Conservation (phyloP, 371 early-diverging fungal species). For the Mucor irregularis region DNA sequence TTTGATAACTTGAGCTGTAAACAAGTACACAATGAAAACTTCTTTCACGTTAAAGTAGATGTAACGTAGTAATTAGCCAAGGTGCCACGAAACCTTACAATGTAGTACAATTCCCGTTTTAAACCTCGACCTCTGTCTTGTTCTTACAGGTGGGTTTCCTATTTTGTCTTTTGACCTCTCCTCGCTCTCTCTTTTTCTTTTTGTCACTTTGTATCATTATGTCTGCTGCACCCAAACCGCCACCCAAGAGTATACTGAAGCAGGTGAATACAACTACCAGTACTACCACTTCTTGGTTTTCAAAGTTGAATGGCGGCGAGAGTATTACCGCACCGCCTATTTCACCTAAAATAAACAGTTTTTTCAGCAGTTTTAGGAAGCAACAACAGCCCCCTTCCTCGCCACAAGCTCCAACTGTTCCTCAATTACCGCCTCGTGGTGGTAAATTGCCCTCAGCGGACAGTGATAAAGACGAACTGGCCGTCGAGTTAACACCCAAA, state of each 20-base stretch:
- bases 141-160: too few relatives aligned
- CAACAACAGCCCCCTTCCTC: constrained; percentile 5
- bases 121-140: too few relatives aligned
- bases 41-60: too few relatives aligned
- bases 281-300: constrained; percentile 13
- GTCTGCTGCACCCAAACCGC: constrained; percentile 3
- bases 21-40: too few relatives aligned
- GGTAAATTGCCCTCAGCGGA: too few relatives aligned
- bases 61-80: too few relatives aligned
- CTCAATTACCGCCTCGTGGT: too few relatives aligned
- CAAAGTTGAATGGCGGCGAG: constrained; percentile 5
- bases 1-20: too few relatives aligned
- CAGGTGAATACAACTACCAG: background rate
- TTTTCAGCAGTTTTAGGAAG: constrained; percentile 10
- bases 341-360: constrained; percentile 3
- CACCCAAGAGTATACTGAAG: constrained; percentile 12
- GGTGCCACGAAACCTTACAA: too few relatives aligned
- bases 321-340: background rate
- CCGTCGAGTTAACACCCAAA: constrained; percentile 30
- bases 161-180: background rate
- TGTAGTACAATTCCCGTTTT: background rate
- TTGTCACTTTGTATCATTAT: background rate
- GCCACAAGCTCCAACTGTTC: too few relatives aligned
- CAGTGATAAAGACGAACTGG: background rate
- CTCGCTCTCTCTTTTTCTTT: background rate